Evolutionary conservation across 306 rosid genomes (phyloP).

Genomic region (Abrus precatorius): DNA sequence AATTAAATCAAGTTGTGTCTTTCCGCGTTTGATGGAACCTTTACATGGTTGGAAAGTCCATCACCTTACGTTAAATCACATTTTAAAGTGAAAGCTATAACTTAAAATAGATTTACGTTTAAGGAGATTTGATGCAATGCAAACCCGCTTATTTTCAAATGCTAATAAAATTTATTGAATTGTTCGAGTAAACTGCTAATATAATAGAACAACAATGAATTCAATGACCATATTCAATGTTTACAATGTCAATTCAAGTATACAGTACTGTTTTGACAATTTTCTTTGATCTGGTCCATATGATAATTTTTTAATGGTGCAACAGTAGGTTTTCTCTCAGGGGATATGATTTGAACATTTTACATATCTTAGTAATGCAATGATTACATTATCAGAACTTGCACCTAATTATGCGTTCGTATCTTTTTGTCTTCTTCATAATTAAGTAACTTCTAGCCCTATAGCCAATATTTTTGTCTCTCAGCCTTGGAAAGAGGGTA

Average conservation of each 20-base stretch:
- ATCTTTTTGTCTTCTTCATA: conserved; percentile 25
- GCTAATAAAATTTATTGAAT: not conserved
- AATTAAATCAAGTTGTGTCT: not conserved
- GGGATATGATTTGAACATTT: conserved; percentile 25
- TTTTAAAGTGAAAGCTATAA: no score
- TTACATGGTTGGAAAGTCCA: no score
- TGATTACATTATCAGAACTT: conserved; percentile 8
- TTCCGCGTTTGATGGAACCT: conserved; percentile 17
- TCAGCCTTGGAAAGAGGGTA: not conserved
- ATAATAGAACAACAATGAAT: conserved; percentile 10
- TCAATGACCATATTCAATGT: conserved; percentile 16
- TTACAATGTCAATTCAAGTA: not conserved
- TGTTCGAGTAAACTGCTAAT: conserved; percentile 5
- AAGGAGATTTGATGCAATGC: no score
- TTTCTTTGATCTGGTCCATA: not conserved
- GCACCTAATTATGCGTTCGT: not conserved
- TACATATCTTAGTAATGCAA: not conserved
- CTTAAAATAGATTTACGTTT: no score
- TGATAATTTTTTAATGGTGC: conserved; percentile 7
- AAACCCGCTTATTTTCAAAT: no score
- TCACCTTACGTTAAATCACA: no score
- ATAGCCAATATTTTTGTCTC: conserved; percentile 16
- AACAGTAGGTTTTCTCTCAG: conserved; percentile 1
- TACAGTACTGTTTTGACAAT: not conserved
- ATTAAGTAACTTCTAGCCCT: not conserved